These are phyloP conservation scores for Candida andamanensis DNA, from an alignment of 805 yeast genomes.

Conservation along the genomic window DNA sequence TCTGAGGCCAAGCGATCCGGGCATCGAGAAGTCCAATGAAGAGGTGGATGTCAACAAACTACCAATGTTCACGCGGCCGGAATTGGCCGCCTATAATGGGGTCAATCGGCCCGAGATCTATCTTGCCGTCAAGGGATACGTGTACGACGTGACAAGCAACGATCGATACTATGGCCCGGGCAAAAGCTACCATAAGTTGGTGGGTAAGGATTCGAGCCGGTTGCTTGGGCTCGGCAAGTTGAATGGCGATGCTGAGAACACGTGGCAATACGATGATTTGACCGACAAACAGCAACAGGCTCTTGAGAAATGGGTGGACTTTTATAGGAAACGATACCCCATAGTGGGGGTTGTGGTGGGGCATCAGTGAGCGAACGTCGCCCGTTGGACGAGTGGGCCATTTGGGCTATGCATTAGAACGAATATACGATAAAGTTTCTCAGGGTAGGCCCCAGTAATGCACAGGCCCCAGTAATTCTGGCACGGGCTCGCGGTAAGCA, in stretches of 20 bases:
- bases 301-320: slow-evolving; percentile 72
- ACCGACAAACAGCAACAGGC: slow-evolving; percentile 55
- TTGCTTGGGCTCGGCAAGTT: slow-evolving; percentile 63
- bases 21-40: slow-evolving; percentile 26
- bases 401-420: too few relatives aligned
- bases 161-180: slow-evolving; percentile 71
- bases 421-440: not conserved
- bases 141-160: slow-evolving; percentile 74
- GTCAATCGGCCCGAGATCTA: slow-evolving; percentile 39
- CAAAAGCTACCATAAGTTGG: slow-evolving; percentile 62
- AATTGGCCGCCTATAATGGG: slow-evolving; percentile 32
- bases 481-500: too few relatives aligned
- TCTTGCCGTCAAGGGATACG: slow-evolving; percentile 69
- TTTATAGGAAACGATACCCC: slow-evolving; percentile 43
- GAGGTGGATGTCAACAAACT: slow-evolving; percentile 24
- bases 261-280: slow-evolving; percentile 50
- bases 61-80: slow-evolving; percentile 29
- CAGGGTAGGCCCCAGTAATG: too few relatives aligned
- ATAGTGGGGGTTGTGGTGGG: slow-evolving; percentile 36
- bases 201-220: slow-evolving; percentile 74
- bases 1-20: too few relatives aligned
- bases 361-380: too few relatives aligned
- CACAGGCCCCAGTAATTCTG: too few relatives aligned
- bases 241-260: slow-evolving; percentile 10
- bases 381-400: too few relatives aligned